Percentiles rank a stretch among this genome's conserved stretches.
These are phyloP conservation scores for Syncephalastrum racemosum DNA, from an alignment of 371 early-diverging fungal genomes.

Conservation along the genomic window DNA sequence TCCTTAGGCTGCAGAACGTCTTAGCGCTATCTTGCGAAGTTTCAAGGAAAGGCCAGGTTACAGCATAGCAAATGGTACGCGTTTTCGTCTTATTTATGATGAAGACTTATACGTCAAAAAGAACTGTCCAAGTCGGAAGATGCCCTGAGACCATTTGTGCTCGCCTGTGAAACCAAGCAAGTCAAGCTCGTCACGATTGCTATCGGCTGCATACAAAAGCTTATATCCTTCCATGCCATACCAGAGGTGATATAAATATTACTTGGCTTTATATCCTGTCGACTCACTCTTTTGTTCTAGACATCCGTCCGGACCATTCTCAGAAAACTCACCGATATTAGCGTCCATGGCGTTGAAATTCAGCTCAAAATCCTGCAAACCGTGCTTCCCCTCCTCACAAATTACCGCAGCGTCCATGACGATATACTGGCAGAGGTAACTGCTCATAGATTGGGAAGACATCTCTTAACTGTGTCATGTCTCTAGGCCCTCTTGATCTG, in stretches of 20 bases:
- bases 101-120: conserved; percentile 8
- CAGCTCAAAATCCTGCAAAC: conserved; percentile 94
- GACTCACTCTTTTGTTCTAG: conserved; percentile 25
- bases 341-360: conserved; percentile 76
- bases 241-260: conserved; percentile 58
- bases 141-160: conserved; percentile 82
- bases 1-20: conserved; percentile 57
- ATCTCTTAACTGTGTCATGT: background rate
- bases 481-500: conserved; percentile 82
- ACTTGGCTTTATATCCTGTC: background rate
- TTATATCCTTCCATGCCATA: conserved; percentile 84
- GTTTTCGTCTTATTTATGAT: background rate
- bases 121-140: conserved; percentile 85
- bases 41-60: conserved; percentile 60
- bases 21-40: conserved; percentile 57
- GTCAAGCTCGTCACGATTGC: conserved; percentile 84
- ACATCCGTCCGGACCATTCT: conserved; percentile 70
- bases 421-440: conserved; percentile 81
- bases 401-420: conserved; percentile 79
- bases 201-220: conserved; percentile 84
- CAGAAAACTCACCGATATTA: conserved; percentile 71
- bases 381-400: conserved; percentile 84
- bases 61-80: conserved; percentile 53
- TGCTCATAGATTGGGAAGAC: background rate
- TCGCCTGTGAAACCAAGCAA: conserved; percentile 89